Conservation (phyloP, 2,329 filamentous ascomycete species). For the Scleromitrula shiraiana region DNA sequence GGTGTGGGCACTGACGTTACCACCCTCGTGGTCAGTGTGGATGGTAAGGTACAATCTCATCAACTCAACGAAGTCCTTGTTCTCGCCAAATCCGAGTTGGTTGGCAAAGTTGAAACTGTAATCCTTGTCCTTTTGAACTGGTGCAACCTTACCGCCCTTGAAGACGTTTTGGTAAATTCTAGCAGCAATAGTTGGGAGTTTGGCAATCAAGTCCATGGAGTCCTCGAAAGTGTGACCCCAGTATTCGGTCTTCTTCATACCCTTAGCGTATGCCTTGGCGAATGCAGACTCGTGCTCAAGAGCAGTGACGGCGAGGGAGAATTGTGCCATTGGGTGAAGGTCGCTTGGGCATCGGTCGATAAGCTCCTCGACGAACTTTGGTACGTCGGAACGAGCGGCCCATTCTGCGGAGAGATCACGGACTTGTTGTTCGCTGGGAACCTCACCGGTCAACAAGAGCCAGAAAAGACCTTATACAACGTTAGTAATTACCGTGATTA, state of each 20-base stretch:
- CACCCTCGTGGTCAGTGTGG: constrained; percentile 99
- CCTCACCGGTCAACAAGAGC: constrained; percentile 96
- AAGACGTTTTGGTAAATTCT: constrained; percentile 99
- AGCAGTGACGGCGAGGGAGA: constrained; percentile 94
- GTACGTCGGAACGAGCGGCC: constrained; percentile 93
- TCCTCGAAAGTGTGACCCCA: constrained; percentile 99
- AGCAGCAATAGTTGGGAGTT: constrained; percentile 94
- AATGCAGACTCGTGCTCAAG: constrained; percentile 98
- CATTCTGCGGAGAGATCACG: constrained; percentile 97
- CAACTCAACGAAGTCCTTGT: constrained; percentile 95
- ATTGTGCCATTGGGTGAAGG: constrained; percentile 99
- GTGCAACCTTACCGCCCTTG: constrained; percentile 97
- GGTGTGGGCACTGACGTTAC: constrained; percentile 97
- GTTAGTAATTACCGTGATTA: constrained; percentile 4
- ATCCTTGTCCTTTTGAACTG: constrained; percentile 98
- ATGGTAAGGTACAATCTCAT: constrained; percentile 99
- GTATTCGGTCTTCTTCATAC: constrained; percentile 99
- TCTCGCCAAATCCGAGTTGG: constrained; percentile 93
- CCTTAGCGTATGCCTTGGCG: constrained; percentile 97
- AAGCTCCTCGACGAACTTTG: constrained; percentile 98
- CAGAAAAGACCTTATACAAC: constrained; percentile 79
- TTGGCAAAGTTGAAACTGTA: constrained; percentile 99
- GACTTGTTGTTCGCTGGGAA: constrained; percentile 96
- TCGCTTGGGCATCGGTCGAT: constrained; percentile 99
- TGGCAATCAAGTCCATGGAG: constrained; percentile 99